Percentiles rank a stretch among this genome's conserved stretches.
Conservation (phyloP, 176 grass and related monocot species). For the Rhynchospora pubera region DNA sequence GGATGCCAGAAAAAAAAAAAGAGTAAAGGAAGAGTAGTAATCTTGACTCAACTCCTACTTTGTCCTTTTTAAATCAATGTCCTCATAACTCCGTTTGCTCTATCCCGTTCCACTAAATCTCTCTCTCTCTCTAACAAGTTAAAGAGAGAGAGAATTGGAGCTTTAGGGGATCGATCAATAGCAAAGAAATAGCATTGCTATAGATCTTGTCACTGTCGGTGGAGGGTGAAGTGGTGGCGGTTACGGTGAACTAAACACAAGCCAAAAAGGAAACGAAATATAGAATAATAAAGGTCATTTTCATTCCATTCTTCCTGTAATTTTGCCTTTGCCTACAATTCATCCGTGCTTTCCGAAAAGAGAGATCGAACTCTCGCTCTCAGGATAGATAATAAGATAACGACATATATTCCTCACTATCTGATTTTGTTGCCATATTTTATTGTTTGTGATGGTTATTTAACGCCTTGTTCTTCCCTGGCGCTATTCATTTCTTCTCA, state of each 20-base stretch:
- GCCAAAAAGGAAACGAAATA: conserved; percentile 31
- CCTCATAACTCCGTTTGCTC: conserved; percentile 25
- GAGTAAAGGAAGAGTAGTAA: conserved; percentile 20
- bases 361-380: conserved; percentile 14
- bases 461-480: conserved; percentile 19
- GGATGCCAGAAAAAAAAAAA: conserved; percentile 15
- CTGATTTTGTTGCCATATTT: background rate
- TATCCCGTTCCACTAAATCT: conserved; percentile 3
- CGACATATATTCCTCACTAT: background rate
- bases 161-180: background rate
- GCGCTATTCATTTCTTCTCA: conserved; percentile 14
- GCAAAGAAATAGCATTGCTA: background rate
- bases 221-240: conserved; percentile 71
- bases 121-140: background rate
- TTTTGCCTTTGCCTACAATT: conserved; percentile 81
- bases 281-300: conserved; percentile 39
- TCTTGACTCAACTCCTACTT: conserved; percentile 27
- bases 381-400: conserved; percentile 12
- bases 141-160: background rate
- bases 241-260: conserved; percentile 77
- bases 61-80: conserved; percentile 31
- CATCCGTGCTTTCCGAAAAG: conserved; percentile 52
- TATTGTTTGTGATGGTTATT: conserved; percentile 14
- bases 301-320: conserved; percentile 54
- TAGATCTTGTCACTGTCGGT: conserved; percentile 48